phyloP scores from a whole-genome alignment of 2,329 filamentous ascomycete species.

The Intubia oerlemansii region DNA sequence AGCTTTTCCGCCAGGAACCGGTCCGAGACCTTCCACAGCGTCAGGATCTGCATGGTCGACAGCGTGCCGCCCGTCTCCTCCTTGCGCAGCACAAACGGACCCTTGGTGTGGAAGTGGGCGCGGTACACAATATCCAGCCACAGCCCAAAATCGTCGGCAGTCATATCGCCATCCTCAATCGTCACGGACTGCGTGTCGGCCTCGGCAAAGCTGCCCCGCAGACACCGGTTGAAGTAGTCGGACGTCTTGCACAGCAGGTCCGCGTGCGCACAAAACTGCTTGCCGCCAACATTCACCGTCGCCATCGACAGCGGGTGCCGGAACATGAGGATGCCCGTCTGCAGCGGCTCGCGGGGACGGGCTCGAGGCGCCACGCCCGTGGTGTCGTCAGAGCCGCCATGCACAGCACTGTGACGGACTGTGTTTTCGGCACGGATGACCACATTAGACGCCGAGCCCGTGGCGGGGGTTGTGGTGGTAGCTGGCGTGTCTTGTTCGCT shows the following conservation, averaged over 20 bases:
- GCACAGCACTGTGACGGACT: no score
- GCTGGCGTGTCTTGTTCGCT: no score
- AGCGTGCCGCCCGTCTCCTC: constrained; percentile 9
- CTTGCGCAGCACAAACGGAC: constrained; percentile 7
- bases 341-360: no score
- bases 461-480: no score
- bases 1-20: constrained; percentile 7
- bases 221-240: constrained; percentile 7
- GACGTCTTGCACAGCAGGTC: constrained; percentile 8
- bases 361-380: no score
- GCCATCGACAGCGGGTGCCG: constrained; percentile 6
- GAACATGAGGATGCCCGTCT: neutral
- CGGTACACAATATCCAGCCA: constrained; percentile 10
- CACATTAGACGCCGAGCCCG: no score
- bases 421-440: no score
- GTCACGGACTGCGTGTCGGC: constrained; percentile 6
- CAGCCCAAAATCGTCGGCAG: constrained; percentile 7
- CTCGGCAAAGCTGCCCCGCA: constrained; percentile 8
- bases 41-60: constrained; percentile 9
- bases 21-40: constrained; percentile 9
- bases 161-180: constrained; percentile 7
- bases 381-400: no score
- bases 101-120: constrained; percentile 5
- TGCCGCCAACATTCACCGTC: constrained; percentile 6
- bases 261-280: constrained; percentile 6